Evolutionary conservation across 495 filamentous ascomycete genomes (phyloP).

Genomic region (Tuber borchii): DNA sequence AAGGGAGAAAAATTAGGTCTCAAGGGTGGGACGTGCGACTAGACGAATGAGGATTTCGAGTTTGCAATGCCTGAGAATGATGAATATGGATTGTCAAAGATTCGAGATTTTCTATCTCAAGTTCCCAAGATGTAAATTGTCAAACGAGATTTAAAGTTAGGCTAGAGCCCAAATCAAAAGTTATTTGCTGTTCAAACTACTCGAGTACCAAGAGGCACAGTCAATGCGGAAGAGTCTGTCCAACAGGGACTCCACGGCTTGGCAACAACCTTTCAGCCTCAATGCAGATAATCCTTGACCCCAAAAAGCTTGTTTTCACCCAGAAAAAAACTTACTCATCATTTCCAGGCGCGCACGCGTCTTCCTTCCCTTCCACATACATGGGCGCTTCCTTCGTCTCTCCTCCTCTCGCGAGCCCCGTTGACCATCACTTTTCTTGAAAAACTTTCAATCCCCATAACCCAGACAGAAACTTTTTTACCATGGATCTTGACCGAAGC

Average conservation of each 20-base stretch:
- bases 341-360: no score
- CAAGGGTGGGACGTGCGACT: no score
- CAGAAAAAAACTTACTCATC: neutral
- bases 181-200: no score
- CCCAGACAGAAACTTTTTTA: neutral
- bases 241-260: neutral
- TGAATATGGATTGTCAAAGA: no score
- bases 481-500: constrained; percentile 29
- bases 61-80: no score
- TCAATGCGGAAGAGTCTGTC: neutral
- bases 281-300: neutral
- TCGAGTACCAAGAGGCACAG: no score
- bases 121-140: no score
- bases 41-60: no score
- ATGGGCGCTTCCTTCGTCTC: neutral
- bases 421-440: neutral
- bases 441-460: neutral
- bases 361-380: neutral
- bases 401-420: neutral
- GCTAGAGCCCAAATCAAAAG: no score
- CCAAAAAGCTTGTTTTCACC: neutral
- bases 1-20: no score
- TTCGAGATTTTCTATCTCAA: no score
- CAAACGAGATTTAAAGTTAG: no score
- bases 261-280: neutral